These are phyloP conservation scores for Ogataea neopini DNA, from an alignment of 805 yeast species.

Conservation along the genomic window DNA sequence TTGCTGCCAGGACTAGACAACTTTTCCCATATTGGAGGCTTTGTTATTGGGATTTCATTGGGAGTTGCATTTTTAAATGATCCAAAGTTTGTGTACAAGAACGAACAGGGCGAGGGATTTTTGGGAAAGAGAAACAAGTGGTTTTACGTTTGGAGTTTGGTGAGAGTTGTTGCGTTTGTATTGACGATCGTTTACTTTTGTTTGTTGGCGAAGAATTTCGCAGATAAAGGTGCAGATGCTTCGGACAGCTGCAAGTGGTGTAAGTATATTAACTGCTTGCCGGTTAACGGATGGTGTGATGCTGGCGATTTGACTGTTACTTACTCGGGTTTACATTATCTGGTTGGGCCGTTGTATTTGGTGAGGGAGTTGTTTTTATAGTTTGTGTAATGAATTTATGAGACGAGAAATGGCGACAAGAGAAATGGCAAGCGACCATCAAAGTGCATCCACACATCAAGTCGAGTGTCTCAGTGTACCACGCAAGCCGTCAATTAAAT, in stretches of 20 bases:
- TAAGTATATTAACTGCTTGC: constrained; percentile 68
- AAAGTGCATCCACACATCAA: background rate
- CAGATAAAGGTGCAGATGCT: constrained; percentile 45
- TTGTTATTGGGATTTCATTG: constrained; percentile 56
- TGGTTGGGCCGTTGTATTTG: too few relatives aligned
- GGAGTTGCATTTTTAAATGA: constrained; percentile 54
- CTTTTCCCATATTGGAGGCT: constrained; percentile 76
- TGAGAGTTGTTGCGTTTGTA: constrained; percentile 46
- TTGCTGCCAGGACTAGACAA: constrained; percentile 74
- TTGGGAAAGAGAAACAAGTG: constrained; percentile 13
- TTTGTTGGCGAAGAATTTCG: constrained; percentile 49
- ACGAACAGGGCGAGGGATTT: constrained; percentile 16
- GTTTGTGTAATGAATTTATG: too few relatives aligned
- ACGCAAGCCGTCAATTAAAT: too few relatives aligned
- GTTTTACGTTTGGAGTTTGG: constrained; percentile 54
- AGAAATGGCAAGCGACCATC: background rate
- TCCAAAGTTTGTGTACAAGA: constrained; percentile 47
- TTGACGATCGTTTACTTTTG: constrained; percentile 52
- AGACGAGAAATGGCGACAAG: background rate
- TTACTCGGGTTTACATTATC: background rate
- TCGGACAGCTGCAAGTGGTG: constrained; percentile 62
- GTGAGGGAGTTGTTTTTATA: too few relatives aligned
- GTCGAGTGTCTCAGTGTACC: too few relatives aligned
- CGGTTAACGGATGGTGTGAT: constrained; percentile 70
- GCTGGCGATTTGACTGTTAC: constrained; percentile 21